Conservation (phyloP, 257 asterid species). For the Fraxinus excelsior region DNA sequence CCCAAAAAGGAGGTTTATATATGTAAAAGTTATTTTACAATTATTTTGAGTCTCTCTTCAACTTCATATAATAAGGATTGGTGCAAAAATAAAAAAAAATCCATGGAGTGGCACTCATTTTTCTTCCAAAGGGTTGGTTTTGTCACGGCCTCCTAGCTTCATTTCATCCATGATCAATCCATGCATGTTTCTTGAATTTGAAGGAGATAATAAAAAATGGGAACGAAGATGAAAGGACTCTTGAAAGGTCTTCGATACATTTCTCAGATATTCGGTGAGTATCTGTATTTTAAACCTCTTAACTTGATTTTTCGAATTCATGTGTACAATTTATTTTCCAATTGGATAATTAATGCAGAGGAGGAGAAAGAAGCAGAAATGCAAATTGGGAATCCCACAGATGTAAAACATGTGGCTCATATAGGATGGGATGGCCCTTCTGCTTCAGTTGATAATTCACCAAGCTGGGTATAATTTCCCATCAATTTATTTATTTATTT, state of each 20-base stretch:
- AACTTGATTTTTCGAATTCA: background rate
- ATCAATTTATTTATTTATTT: too few relatives aligned
- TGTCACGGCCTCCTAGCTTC: background rate
- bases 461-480: conserved; percentile 62
- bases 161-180: conserved; percentile 14
- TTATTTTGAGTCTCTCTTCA: background rate
- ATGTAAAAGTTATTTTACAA: background rate
- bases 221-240: conserved; percentile 77
- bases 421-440: conserved; percentile 87
- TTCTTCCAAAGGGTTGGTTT: background rate
- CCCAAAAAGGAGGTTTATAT: background rate
- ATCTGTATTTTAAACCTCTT: background rate
- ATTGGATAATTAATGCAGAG: conserved; percentile 40
- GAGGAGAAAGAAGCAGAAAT: conserved; percentile 71
- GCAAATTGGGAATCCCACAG: conserved; percentile 87
- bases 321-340: background rate
- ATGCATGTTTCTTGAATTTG: conserved; percentile 5
- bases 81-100: background rate
- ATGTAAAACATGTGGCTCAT: conserved; percentile 95
- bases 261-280: conserved; percentile 82
- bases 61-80: background rate
- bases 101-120: conserved; percentile 8
- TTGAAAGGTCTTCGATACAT: conserved; percentile 81
- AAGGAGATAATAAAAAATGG: conserved; percentile 34
- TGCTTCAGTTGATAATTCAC: conserved; percentile 53